Evolutionary conservation across 768 basidiomycete species (phyloP), one percentile per base, ranked within the genome.

Genomic region (Amanita thiersii): DNA sequence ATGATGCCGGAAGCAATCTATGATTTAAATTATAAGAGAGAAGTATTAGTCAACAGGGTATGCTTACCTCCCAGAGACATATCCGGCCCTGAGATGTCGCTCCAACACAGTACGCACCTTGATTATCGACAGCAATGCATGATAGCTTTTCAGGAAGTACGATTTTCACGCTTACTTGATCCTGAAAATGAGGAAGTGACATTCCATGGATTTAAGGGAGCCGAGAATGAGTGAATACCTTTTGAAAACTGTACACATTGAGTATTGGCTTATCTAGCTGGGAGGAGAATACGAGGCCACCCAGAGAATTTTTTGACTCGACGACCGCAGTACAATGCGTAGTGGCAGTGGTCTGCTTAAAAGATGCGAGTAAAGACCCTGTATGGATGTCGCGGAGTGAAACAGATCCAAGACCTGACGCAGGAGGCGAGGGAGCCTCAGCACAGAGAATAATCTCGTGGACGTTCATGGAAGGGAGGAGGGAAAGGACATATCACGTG

Each of bases 1-100:
- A 97, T 66, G 40, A 93, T 81, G n/a, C 93, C 93, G n/a, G 93
- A 96, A 7, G 85, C 70, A 50, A 90, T 70, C 91, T 96, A 62
- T 46, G 41, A 14, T 25, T 39, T 11, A 31, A 36, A 21, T 30
- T 29, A 17, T 50, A 17, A 40, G 42, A 32, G 45, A 41, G 37
- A 28, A 40, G 21, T 36, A 18, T 14, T 18, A 37, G 20, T 12
- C 15, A 18, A 19, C 17, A 37, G 32, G n/a, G 44, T 14, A 43
- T 34, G 72, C 80, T 52, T 50, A 82, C 92, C 86, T 97, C 93
- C 96, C 96, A 99, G 1, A 99, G 63, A 55, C 93, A 93, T 52
- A 98, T 75, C 39, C 92, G 78, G 21, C 96, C 96, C 53, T 86
- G 81, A 3, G 74, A 60, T 0, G 91, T 93, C 23, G 92, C 96